These are phyloP conservation scores for Thamnidium elegans DNA, from an alignment of 192 early-diverging fungal genomes.

Conservation along the genomic window DNA sequence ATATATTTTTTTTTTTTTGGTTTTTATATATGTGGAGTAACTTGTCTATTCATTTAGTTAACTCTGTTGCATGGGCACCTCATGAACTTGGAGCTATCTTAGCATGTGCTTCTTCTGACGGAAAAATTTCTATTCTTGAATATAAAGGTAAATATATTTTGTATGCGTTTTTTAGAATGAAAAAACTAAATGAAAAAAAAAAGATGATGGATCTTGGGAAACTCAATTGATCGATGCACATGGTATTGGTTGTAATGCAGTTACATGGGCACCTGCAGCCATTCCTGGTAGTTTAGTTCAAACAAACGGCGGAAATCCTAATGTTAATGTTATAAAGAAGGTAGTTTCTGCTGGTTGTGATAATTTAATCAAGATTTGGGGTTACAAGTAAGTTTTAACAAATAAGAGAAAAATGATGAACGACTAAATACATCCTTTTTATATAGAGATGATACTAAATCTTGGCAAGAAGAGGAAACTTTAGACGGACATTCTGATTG, in stretches of 20 bases:
- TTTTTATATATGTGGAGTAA: no score
- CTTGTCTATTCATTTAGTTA: no score
- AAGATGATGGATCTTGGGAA: constrained; percentile 89
- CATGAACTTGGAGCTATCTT: constrained; percentile 94
- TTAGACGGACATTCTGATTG: constrained; percentile 95
- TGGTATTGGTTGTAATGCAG: constrained; percentile 87
- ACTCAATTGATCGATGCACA: constrained; percentile 77
- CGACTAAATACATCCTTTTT: neutral
- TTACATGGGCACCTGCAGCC: constrained; percentile 92
- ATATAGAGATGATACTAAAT: constrained; percentile 69
- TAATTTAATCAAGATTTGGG: constrained; percentile 95
- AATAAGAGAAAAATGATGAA: neutral
- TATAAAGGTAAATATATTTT: constrained; percentile 72
- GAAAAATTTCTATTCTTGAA: constrained; percentile 87
- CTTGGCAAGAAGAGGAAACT: constrained; percentile 75
- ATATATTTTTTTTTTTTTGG: constrained; percentile 1
- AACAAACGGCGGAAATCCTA: constrained; percentile 53
- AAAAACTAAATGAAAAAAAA: neutral
- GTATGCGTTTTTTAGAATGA: neutral
- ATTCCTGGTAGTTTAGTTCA: constrained; percentile 71
- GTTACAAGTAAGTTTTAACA: constrained; percentile 41
- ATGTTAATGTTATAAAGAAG: constrained; percentile 62
- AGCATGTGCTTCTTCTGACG: constrained; percentile 92
- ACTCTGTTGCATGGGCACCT: constrained; percentile 95
- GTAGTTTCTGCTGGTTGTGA: constrained; percentile 95